These are phyloP conservation scores for Microbotryum saponariae DNA, from an alignment of 1,284 basidiomycete species.

Conservation along the genomic window DNA sequence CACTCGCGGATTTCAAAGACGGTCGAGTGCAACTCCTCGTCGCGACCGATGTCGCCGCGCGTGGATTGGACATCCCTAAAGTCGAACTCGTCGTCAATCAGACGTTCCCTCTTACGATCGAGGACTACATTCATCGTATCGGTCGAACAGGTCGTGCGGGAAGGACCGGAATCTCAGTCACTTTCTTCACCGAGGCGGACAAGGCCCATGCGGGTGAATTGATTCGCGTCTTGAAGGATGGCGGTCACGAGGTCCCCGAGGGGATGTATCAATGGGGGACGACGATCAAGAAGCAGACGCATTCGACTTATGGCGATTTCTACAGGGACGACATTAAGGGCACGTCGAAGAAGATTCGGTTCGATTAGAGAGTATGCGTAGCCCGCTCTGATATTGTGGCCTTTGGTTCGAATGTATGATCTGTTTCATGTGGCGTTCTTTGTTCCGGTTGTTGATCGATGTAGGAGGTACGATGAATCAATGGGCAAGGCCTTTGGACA, in stretches of 20 bases:
- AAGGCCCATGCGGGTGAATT: slow-evolving; percentile 70
- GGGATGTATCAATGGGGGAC: slow-evolving; percentile 83
- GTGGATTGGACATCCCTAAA: slow-evolving; percentile 94
- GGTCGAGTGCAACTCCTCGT: slow-evolving; percentile 79
- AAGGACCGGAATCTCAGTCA: slow-evolving; percentile 82
- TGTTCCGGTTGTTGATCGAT: no score
- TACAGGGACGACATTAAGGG: slow-evolving; percentile 67
- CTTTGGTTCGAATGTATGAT: no score
- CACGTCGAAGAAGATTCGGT: slow-evolving; percentile 81
- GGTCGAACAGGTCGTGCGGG: slow-evolving; percentile 93
- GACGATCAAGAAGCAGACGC: slow-evolving; percentile 85
- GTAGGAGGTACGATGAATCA: no score
- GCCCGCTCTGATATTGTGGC: neutral
- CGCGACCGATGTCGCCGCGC: slow-evolving; percentile 94
- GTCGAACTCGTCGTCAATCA: slow-evolving; percentile 77
- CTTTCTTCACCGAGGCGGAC: slow-evolving; percentile 67
- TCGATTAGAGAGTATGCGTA: slow-evolving; percentile 43
- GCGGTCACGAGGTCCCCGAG: slow-evolving; percentile 62
- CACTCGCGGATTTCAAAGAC: slow-evolving; percentile 81
- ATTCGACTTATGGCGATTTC: slow-evolving; percentile 53
- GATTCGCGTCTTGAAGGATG: slow-evolving; percentile 81
- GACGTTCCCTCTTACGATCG: slow-evolving; percentile 92
- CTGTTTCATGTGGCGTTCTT: no score
- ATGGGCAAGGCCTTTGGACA: no score
- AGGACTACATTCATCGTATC: slow-evolving; percentile 83